Evolutionary conservation across 257 asterid genomes (phyloP).

Genomic region (Fraxinus pennsylvanica): DNA sequence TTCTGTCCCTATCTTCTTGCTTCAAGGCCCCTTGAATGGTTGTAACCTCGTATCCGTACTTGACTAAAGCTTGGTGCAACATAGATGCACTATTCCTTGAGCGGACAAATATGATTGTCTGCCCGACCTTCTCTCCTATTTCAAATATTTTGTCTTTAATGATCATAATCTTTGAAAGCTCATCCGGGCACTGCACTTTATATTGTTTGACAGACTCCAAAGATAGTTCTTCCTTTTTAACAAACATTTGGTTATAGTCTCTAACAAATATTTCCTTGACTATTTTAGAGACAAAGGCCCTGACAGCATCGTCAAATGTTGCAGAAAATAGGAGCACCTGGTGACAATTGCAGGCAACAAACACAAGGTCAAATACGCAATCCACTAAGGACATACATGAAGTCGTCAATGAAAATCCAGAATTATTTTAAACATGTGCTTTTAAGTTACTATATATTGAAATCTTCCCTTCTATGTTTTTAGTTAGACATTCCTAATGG

Average conservation of each 20-base stretch:
- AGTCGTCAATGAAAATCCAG: neutral
- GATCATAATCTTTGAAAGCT: slow-evolving; percentile 70
- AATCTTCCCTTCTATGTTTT: neutral
- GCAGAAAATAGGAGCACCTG: slow-evolving; percentile 62
- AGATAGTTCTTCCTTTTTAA: slow-evolving; percentile 52
- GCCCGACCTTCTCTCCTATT: slow-evolving; percentile 84
- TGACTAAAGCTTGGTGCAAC: slow-evolving; percentile 60
- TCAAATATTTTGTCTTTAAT: slow-evolving; percentile 82
- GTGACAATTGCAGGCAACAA: neutral
- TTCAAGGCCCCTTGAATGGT: slow-evolving; percentile 83
- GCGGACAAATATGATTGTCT: slow-evolving; percentile 72
- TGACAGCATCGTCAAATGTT: slow-evolving; percentile 76
- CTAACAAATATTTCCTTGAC: slow-evolving; percentile 42
- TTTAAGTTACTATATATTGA: neutral
- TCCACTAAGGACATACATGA: neutral
- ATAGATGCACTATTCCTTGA: slow-evolving; percentile 50
- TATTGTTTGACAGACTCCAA: slow-evolving; percentile 55
- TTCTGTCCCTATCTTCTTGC: slow-evolving; percentile 68
- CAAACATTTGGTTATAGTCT: slow-evolving; percentile 78
- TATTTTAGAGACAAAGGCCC: slow-evolving; percentile 55
- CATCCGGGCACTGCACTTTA: slow-evolving; percentile 87
- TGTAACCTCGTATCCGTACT: slow-evolving; percentile 80
- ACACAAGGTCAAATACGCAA: neutral
- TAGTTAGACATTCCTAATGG: neutral
- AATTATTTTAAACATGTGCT: neutral